Evolutionary conservation across 1,284 basidiomycete genomes (phyloP).

Genomic region (Rhodotorula sp.): DNA sequence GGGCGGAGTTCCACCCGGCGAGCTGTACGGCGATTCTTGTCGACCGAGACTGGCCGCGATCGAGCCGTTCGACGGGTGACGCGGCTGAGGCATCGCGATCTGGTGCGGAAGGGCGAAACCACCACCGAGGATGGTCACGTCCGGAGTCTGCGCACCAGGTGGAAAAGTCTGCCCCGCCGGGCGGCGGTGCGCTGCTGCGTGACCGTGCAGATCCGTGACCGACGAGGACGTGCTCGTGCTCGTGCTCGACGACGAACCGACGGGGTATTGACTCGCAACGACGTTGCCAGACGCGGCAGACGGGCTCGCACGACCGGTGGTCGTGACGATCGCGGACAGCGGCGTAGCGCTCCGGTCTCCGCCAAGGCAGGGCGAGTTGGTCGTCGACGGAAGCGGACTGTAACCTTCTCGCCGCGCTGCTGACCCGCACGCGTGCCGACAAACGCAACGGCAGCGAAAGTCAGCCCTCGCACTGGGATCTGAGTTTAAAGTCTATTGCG

Average conservation of each 20-base stretch:
- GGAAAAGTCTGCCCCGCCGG: conserved; percentile 12
- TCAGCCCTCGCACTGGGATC: too few species aligned
- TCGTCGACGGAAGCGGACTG: conserved; percentile 1
- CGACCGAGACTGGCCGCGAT: background rate
- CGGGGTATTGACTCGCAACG: background rate
- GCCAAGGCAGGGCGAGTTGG: background rate
- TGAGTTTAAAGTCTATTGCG: too few species aligned
- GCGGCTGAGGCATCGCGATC: background rate
- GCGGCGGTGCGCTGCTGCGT: conserved; percentile 2
- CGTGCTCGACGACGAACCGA: background rate
- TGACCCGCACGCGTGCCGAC: background rate
- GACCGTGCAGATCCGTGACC: background rate
- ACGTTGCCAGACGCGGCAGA: background rate
- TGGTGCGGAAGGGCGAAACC: background rate
- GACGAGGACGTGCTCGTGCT: background rate
- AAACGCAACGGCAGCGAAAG: background rate
- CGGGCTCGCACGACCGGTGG: too few species aligned
- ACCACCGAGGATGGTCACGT: conserved; percentile 1
- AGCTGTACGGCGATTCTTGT: background rate
- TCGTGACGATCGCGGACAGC: background rate
- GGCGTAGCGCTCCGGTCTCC: background rate
- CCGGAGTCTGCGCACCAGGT: conserved; percentile 23
- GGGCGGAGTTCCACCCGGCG: background rate
- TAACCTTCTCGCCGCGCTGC: background rate
- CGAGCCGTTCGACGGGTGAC: background rate